Conservation (phyloP, 106 monocot species). For the Iris macrosiphon region DNA sequence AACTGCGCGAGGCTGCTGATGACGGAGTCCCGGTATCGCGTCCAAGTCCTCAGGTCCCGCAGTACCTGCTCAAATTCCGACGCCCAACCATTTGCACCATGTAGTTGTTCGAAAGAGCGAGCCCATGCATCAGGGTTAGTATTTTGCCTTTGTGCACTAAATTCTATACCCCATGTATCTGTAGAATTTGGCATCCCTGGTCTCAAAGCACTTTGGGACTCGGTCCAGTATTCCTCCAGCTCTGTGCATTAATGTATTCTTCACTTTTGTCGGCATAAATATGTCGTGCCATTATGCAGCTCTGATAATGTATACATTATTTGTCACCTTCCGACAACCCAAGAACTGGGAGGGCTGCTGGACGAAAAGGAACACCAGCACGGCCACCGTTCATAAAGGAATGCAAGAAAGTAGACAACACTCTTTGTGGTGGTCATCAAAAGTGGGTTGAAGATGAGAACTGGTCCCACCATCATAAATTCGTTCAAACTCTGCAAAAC, state of each 20-base stretch:
- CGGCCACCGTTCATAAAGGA: conserved; percentile 79
- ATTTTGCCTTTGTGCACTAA: conserved; percentile 42
- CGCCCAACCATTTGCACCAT: conserved; percentile 97
- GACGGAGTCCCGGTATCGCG: too few relatives aligned
- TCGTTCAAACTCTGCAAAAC: conserved; percentile 46
- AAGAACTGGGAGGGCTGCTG: conserved; percentile 65
- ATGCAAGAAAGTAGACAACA: conserved; percentile 77
- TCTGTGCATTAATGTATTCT: conserved; percentile 93
- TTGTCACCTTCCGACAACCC: conserved; percentile 96
- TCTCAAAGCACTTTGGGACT: conserved; percentile 61
- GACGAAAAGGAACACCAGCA: conserved; percentile 73
- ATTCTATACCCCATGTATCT: conserved; percentile 81
- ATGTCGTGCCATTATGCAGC: conserved; percentile 94
- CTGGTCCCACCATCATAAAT: conserved; percentile 34
- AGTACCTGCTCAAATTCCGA: conserved; percentile 94
- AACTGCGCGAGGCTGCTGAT: too few relatives aligned
- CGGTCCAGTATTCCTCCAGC: conserved; percentile 91
- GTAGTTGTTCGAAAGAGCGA: conserved; percentile 75
- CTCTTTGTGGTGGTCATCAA: conserved; percentile 82
- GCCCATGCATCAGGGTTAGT: conserved; percentile 77
- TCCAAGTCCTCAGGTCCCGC: too few relatives aligned
- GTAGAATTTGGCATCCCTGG: conserved; percentile 40
- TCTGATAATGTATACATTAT: conserved; percentile 92
- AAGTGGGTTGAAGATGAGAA: conserved; percentile 24
- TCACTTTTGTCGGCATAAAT: conserved; percentile 94